Percentiles rank a stretch among this genome's conserved stretches.
Conservation (phyloP, 2,329 filamentous ascomycete species). For the Pleomassaria siparia region DNA sequence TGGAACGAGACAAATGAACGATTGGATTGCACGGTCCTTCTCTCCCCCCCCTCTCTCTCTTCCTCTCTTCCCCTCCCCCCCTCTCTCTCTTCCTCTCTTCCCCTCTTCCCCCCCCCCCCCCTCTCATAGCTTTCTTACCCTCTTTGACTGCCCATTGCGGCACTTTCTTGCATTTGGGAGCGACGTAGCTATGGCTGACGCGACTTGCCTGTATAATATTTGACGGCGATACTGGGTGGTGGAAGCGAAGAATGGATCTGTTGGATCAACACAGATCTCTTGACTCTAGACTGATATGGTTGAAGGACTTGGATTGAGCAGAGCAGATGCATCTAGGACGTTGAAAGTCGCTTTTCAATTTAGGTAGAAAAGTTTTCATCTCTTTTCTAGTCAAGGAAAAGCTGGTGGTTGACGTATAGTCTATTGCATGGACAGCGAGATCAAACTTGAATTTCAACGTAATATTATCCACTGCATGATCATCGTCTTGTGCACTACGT, state of each 20-base stretch:
- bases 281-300: not conserved
- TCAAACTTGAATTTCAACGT: too few species aligned
- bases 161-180: slow-evolving; percentile 4
- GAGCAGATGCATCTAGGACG: not conserved
- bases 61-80: not conserved
- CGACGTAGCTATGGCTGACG: not conserved
- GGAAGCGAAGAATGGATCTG: not conserved
- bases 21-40: not conserved
- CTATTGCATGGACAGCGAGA: too few species aligned
- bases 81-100: too few species aligned
- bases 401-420: not conserved
- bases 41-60: not conserved
- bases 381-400: not conserved
- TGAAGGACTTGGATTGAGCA: not conserved
- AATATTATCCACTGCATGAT: not conserved
- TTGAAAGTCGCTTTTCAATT: not conserved
- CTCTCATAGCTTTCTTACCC: too few species aligned
- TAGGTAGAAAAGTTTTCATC: not conserved
- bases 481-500: not conserved
- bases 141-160: too few species aligned
- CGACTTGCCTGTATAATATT: not conserved
- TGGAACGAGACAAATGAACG: slow-evolving; percentile 4
- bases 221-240: not conserved
- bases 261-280: not conserved
- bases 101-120: too few species aligned